These are phyloP conservation scores for Potentilla sterilis DNA, from an alignment of 306 rosid species.

Conservation along the genomic window DNA sequence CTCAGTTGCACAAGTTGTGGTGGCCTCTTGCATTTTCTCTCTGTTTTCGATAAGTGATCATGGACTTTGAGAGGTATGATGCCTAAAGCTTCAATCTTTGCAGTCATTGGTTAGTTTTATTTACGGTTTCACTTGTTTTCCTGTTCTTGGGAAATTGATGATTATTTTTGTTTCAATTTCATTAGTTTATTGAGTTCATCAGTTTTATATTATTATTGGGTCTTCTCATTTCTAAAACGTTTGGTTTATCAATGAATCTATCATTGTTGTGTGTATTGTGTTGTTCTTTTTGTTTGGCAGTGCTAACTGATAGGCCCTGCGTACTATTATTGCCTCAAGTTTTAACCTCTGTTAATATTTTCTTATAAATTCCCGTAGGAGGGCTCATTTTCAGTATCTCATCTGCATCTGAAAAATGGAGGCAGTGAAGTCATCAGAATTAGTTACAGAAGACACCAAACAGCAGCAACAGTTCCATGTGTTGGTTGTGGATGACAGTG, in stretches of 20 bases:
- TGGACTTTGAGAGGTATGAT: slow-evolving; percentile 47
- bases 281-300: not conserved
- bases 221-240: not conserved
- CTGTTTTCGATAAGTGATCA: slow-evolving; percentile 40
- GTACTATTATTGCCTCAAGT: too few relatives aligned
- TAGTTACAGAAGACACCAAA: not conserved
- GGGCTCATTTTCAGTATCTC: too few relatives aligned
- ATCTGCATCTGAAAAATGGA: too few relatives aligned
- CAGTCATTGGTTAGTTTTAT: slow-evolving; percentile 4
- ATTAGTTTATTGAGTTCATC: slow-evolving; percentile 13
- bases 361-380: too few relatives aligned
- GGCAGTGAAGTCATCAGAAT: too few relatives aligned
- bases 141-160: not conserved
- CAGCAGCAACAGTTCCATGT: slow-evolving; percentile 72
- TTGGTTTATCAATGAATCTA: not conserved
- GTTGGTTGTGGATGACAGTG: slow-evolving; percentile 81
- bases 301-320: too few relatives aligned
- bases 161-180: slow-evolving; percentile 23
- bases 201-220: slow-evolving; percentile 19
- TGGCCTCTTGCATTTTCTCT: slow-evolving; percentile 46
- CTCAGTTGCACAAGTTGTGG: slow-evolving; percentile 36
- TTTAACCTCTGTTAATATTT: too few relatives aligned
- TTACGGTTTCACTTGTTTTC: not conserved
- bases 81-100: not conserved
- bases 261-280: not conserved